Evolutionary conservation across 768 basidiomycete genomes (phyloP), one percentile per base, ranked within the genome.

Genomic region (Dentipellis sp.): DNA sequence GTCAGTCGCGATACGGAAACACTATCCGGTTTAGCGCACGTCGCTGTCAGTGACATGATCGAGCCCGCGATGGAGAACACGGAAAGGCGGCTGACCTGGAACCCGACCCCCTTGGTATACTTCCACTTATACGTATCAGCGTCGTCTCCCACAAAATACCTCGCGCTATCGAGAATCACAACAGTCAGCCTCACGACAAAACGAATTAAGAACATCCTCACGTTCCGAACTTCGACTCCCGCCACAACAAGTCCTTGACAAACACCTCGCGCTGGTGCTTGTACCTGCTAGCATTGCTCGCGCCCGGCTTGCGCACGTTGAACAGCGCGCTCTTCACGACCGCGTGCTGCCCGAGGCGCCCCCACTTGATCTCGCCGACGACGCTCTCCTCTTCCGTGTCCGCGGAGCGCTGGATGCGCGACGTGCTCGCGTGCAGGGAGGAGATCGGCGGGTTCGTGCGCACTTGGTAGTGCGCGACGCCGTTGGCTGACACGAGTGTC

Each of bases 341-440:
- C 2, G 74, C 37, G 68, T 67, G 37, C 69, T 68, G 53, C 55
- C 62, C 68, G 67, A 72, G 36, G 67, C 65, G 56, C 52, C 69
- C 69, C 78, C 79, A 81, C 53, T 74, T 72, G 37, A 82, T 71
- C 61, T 80, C 77, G 5, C 77, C 79, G 23, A 82, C 73, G 47
- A 75, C 64, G 57, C 67, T 65, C 22, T 64, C 60, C 50, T 72
- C 70, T 6, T 22, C 40, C 9, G 35, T 45, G 37, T 22, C 3
- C 3, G 70, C 69, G 3, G 75, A 70, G 7, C 78, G 72, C 52
- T 69, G 72, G 52, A 80, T 74, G 53, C 61, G 56, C 17, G 78
- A 72, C n/a, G 75, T 62, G 38, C 64, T 60, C 10, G 70, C 59
- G 17, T 70, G 66, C 12, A 69, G 61, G 35, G 66, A 65, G 34